These are phyloP conservation scores for Chlamydomonas reinhardtii DNA, from an alignment of 163 green algal species.

Conservation along the genomic window DNA sequence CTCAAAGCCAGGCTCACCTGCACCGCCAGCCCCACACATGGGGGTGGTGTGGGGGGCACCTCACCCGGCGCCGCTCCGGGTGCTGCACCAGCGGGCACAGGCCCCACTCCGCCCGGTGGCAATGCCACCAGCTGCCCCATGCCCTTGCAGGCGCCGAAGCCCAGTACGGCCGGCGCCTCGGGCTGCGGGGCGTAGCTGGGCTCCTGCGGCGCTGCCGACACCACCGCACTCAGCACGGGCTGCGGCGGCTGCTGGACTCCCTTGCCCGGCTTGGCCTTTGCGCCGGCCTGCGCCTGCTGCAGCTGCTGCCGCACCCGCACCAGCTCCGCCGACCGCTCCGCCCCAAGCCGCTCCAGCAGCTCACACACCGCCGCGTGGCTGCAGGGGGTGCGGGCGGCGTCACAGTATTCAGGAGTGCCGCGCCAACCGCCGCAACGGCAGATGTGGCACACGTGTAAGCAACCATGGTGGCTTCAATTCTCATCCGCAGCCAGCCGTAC, in stretches of 20 bases:
- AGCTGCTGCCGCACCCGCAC: not conserved
- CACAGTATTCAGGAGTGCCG: too few relatives aligned
- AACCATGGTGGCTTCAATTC: too few relatives aligned
- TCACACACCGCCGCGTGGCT: slow-evolving; percentile 4
- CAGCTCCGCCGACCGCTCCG: not conserved
- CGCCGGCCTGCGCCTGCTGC: not conserved
- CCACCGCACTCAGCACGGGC: not conserved
- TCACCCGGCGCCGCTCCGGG: not conserved
- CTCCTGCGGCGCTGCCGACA: not conserved
- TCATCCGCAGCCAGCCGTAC: too few relatives aligned
- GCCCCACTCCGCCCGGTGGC: too few relatives aligned
- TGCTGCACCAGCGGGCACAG: too few relatives aligned
- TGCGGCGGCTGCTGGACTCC: not conserved
- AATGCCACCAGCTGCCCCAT: not conserved
- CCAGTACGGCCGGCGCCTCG: slow-evolving; percentile 9
- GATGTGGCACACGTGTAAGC: too few relatives aligned
- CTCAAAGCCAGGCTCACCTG: not conserved
- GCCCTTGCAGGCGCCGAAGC: slow-evolving; percentile 29
- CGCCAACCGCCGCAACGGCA: too few relatives aligned
- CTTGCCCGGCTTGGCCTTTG: not conserved
- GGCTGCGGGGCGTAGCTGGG: not conserved
- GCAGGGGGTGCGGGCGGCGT: not conserved
- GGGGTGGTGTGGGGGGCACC: not conserved
- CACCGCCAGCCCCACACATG: slow-evolving; percentile 10
- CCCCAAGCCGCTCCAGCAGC: not conserved